Evolutionary conservation across 352 stramenopile species (phyloP), one percentile per base, ranked within the genome.

Genomic region (Pythium angustatum): DNA sequence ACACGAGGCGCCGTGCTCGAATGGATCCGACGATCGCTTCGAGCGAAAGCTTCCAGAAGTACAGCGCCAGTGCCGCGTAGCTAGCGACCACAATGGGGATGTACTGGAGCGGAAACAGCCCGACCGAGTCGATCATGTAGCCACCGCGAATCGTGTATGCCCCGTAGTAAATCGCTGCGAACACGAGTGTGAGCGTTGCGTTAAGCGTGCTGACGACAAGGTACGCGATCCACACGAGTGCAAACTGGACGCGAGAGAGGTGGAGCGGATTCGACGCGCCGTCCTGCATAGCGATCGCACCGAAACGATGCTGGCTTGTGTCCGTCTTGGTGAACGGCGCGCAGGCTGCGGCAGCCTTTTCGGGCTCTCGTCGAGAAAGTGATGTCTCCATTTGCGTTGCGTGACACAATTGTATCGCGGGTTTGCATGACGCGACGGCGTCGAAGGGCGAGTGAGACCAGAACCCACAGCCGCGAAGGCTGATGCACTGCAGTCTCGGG

Each of bases 101-200:
- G 30, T 66, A 34, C 15, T 44, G 10, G 19, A 60, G 59, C 9
- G 48, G 12, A 11, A 66, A 41, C 15, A 66, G 49, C 31, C 58
- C 58, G 38, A 59, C 30, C 12, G 58, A 53, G 9, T 66, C 50
- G 38, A 66, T 43, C 58, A 66, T 66, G 58, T 66, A 66, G 6
- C 58, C 58, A 21, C 24, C 58, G 28, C 58, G 58, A 33, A 66
- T 54, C 5, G 38, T 66, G 11, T 45, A 26, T 2, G n/a, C 49
- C 14, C 36, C 58, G 38, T 59, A 66, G 30, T 66, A 66, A 1
- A 66, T 33, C 7, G 19, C 48, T 2, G 49, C 58, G 28, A 66
- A 58, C 24, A 45, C 21, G 33, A 43, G n/a, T 6, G 33, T 27
- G 26, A 64, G 48, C 24, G 24, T 17, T 3, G 26, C 48, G 28